Base-by-base conservation (phyloP, 2,329 filamentous ascomycete species). In the Ophiostoma sp. region DNA sequence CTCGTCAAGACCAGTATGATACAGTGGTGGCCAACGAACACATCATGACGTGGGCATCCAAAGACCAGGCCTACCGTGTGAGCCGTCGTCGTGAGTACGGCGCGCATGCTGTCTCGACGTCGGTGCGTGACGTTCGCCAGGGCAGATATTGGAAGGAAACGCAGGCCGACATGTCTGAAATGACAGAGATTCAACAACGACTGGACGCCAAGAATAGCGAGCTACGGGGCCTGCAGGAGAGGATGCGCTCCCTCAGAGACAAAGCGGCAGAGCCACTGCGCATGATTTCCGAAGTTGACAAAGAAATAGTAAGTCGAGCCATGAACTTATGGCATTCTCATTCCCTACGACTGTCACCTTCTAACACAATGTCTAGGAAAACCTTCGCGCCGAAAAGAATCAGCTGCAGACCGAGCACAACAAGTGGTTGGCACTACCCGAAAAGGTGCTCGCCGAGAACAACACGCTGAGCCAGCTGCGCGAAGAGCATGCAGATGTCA, bases 71-170 rank as follows among this genome's bases (percentile, higher is more conserved):
- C 9, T 95, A 92, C 80, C 86, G 85, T 25, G 87, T 96, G 70
- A 86, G 85, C 6, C 89, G 92, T 19, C 90, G 95, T 66, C 87
- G 85, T 76, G 95, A 98, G 80, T 98, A 98, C 81, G 94, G 93
- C 1, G 87, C 90, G 1, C 84, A 87, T 66, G 93, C 92, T 17
- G 89, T 88, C 66, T 93, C 93, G 1, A 94, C 92, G 0, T 85
- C 86, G 28, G 90, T 92, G 17, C 88, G 85, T 48, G 84, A 84
- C 71, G 83, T 98, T 17, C 84, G 81, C 19, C 82, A 81, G 1
- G 93, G 93, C 4, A 84, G 80, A 48, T 88, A 88, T 78, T 98
- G 96, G 90, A 94, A 91, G 0, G 90, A 94, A 63, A 90, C 93
- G 75, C 91, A 93, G 2, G 87, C 94, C 7, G 93, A 97, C 79